These are phyloP conservation scores for Botryotinia convoluta DNA, from an alignment of 2,329 filamentous ascomycete genomes.

Conservation along the genomic window DNA sequence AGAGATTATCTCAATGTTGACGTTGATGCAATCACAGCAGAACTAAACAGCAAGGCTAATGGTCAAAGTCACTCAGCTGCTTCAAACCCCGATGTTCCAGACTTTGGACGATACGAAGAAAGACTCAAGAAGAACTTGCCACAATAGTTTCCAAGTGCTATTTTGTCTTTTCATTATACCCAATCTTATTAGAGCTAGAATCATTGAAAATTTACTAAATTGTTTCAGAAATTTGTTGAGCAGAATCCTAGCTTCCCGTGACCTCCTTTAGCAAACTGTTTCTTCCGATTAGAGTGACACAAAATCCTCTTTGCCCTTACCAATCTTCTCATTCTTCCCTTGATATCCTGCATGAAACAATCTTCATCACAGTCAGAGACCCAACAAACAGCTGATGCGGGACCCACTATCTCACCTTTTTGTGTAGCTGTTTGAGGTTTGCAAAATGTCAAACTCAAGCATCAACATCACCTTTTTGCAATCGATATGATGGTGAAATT, in stretches of 20 bases:
- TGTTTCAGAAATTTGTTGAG: not conserved
- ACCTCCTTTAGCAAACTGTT: slow-evolving; percentile 20
- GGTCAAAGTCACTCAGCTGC: not conserved
- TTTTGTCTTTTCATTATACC: slow-evolving; percentile 5
- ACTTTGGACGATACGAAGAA: slow-evolving; percentile 17
- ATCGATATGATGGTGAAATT: not conserved
- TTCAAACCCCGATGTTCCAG: slow-evolving; percentile 1
- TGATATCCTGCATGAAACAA: slow-evolving; percentile 17
- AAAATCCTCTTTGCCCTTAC: slow-evolving; percentile 2
- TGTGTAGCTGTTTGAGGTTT: slow-evolving; percentile 19
- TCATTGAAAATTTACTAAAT: not conserved
- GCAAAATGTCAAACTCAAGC: slow-evolving; percentile 2
- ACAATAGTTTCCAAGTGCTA: slow-evolving; percentile 10
- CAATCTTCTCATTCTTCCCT: not conserved
- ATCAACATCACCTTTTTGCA: slow-evolving; percentile 5
- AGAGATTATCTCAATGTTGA: slow-evolving; percentile 76
- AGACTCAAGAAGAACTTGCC: slow-evolving; percentile 19
- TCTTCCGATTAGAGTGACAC: slow-evolving; percentile 17
- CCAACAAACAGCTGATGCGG: slow-evolving; percentile 11
- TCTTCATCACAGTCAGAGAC: slow-evolving; percentile 3
- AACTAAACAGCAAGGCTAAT: slow-evolving; percentile 41
- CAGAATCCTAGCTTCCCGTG: slow-evolving; percentile 6
- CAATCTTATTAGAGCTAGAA: slow-evolving; percentile 5
- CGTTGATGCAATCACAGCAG: slow-evolving; percentile 71
- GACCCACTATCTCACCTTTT: slow-evolving; percentile 1